A percentile compares a stretch with the other conserved stretches of the same genome.
phyloP scores from a whole-genome alignment of 2,329 filamentous ascomycete genomes.

The Cytospora schulzeri region DNA sequence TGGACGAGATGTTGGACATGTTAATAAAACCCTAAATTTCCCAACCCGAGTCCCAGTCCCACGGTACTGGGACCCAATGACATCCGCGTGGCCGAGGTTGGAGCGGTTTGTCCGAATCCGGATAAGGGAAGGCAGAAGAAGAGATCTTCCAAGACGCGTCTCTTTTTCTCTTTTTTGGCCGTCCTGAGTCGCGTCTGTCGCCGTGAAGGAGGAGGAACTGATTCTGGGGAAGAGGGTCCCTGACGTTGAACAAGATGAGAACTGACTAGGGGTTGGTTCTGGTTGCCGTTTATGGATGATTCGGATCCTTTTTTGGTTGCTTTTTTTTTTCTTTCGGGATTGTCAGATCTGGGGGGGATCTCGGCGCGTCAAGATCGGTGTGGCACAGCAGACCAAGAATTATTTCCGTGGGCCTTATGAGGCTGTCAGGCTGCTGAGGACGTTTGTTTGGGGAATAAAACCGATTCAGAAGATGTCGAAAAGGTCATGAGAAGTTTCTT shows the following conservation, averaged over 20 bases:
- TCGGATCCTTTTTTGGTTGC: neutral
- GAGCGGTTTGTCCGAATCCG: neutral
- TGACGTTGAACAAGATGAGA: constrained; percentile 11
- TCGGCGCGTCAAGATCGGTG: constrained; percentile 20
- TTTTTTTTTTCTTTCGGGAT: neutral
- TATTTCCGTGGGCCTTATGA: constrained; percentile 7
- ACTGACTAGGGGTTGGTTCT: constrained; percentile 17
- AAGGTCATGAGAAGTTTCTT: neutral
- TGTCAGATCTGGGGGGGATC: constrained; percentile 18
- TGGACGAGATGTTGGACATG: constrained; percentile 22
- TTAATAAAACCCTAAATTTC: neutral
- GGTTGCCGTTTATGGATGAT: constrained; percentile 23
- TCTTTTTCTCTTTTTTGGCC: constrained; percentile 3
- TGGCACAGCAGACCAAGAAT: constrained; percentile 13
- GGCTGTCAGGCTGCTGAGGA: too few species aligned
- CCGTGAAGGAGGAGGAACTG: constrained; percentile 2
- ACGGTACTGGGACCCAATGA: constrained; percentile 16
- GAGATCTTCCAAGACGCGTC: constrained; percentile 10
- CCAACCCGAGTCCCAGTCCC: constrained; percentile 22
- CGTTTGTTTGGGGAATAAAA: neutral
- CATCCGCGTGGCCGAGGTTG: constrained; percentile 11
- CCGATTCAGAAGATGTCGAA: constrained; percentile 23
- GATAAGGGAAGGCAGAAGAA: neutral
- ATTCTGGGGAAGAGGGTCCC: constrained; percentile 18
- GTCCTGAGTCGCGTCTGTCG: constrained; percentile 22